Evolutionary conservation across 768 basidiomycete species (phyloP), one percentile per base, ranked within the genome.

Genomic region (Termitomyces titanicus): DNA sequence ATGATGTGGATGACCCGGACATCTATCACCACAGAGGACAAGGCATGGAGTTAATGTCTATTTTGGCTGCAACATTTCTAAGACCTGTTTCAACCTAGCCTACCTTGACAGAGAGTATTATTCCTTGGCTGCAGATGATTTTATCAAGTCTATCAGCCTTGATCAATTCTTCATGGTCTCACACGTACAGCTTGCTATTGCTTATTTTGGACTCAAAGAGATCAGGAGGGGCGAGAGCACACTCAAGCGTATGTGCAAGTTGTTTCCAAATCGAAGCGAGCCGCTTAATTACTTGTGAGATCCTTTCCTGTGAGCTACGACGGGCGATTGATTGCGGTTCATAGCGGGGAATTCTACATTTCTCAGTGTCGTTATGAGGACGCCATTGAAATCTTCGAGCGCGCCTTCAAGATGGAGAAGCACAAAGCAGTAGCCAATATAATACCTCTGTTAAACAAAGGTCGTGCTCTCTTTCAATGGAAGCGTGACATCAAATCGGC

Each of bases 1-100:
- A 89, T 62, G 86, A 98, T 63, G 73, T 85, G 7, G 74, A 85
- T 51, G 94, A 98, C 71, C 88, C 96, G 0, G 96, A 98, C 70
- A 93, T 96, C 53, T 98, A 92, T 77, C 98, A 99, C 72, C 97
- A 99, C 70, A 92, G 95, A 64, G 96, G 96, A 37, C 96, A 98
- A 79, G 90, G 92, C 89, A 48, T 37, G 79, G 53, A 4, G 40
- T 20, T 58, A 52, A 34, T n/a, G n/a, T n/a, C n/a, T n/a, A n/a
- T n/a, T n/a, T n/a, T n/a, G n/a, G n/a, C n/a, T n/a, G n/a, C n/a
- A 4, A 29, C 7, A 33, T 31, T 35, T n/a, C n/a, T n/a, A n/a
- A n/a, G n/a, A n/a, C n/a, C n/a, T n/a, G n/a, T n/a, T n/a, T 47
- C 33, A 17, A 46, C 38, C 35, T 18, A 92, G 95, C 98, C 33